A percentile compares a stretch with the other conserved stretches of the same genome.
These are phyloP conservation scores for Boletus vermiculosoides DNA, from an alignment of 768 basidiomycete genomes.

Conservation along the genomic window DNA sequence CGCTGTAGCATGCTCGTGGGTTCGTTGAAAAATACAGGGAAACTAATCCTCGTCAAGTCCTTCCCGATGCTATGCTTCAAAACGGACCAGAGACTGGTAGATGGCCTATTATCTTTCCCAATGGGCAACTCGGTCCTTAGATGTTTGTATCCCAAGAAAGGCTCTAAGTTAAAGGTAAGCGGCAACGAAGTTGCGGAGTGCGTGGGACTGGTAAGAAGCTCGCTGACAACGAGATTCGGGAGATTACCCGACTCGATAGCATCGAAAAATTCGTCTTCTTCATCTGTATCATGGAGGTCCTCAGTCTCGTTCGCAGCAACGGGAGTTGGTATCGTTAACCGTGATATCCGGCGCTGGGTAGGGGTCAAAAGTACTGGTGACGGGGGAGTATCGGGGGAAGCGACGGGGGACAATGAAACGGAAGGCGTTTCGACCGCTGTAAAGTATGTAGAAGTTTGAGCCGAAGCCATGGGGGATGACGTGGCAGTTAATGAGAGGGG, in stretches of 20 bases:
- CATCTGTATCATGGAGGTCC: constrained; percentile 54
- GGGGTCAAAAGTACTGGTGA: constrained; percentile 22
- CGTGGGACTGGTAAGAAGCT: constrained; percentile 53
- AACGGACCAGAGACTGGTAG: constrained; percentile 91
- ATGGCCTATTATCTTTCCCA: constrained; percentile 73
- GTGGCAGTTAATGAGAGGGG: constrained; percentile 15
- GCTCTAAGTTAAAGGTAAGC: constrained; percentile 36
- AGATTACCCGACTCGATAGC: constrained; percentile 84
- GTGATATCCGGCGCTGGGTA: constrained; percentile 21
- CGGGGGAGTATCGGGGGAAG: constrained; percentile 2
- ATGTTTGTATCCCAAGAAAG: constrained; percentile 68
- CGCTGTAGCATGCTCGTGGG: constrained; percentile 96
- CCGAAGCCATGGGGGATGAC: constrained; percentile 16
- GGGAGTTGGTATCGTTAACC: constrained; percentile 13
- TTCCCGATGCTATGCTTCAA: constrained; percentile 95
- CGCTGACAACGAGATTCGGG: constrained; percentile 70
- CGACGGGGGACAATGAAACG: constrained; percentile 4
- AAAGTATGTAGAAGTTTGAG: constrained; percentile 20
- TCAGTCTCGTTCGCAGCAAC: constrained; percentile 34
- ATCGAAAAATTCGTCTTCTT: constrained; percentile 97
- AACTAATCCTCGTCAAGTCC: constrained; percentile 93
- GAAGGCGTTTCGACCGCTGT: constrained; percentile 24
- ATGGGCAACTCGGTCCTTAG: constrained; percentile 62
- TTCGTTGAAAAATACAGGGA: constrained; percentile 92
- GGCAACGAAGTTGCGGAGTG: constrained; percentile 36